A percentile compares a stretch with the other conserved stretches of the same genome.
Conservation (phyloP, 805 yeast species). For the Yamadazyma ubonensis region DNA sequence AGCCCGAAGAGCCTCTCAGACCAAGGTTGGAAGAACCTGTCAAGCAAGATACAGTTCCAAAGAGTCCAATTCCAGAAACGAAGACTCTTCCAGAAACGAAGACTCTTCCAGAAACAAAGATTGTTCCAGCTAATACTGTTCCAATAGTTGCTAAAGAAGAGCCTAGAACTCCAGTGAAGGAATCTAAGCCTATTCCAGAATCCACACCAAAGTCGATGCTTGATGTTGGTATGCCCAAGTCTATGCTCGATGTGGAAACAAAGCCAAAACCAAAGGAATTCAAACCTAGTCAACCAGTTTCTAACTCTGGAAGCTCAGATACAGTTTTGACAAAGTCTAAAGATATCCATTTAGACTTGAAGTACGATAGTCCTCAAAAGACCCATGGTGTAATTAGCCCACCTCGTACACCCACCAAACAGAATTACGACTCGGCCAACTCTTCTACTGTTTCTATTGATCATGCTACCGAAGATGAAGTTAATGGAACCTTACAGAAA, state of each 20-base stretch:
- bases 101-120: not conserved
- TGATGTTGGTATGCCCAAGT: constrained; percentile 7
- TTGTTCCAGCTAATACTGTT: too few species aligned
- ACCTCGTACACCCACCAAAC: constrained; percentile 1
- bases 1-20: too few species aligned
- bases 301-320: too few species aligned
- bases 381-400: not conserved
- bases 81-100: not conserved
- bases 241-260: constrained; percentile 1
- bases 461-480: constrained; percentile 4
- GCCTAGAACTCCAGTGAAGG: too few species aligned
- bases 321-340: not conserved
- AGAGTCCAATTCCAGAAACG: not conserved
- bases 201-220: constrained; percentile 5
- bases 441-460: constrained; percentile 2
- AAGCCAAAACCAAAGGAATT: constrained; percentile 5
- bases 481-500: not conserved
- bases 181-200: too few species aligned
- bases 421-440: not conserved
- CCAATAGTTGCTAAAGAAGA: too few species aligned
- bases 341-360: constrained; percentile 13
- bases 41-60: not conserved
- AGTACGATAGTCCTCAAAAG: constrained; percentile 8
- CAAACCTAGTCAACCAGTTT: not conserved
- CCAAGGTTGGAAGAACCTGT: too few species aligned